Evolutionary conservation across 495 filamentous ascomycete genomes (phyloP).

Genomic region (Penicillium angulare): DNA sequence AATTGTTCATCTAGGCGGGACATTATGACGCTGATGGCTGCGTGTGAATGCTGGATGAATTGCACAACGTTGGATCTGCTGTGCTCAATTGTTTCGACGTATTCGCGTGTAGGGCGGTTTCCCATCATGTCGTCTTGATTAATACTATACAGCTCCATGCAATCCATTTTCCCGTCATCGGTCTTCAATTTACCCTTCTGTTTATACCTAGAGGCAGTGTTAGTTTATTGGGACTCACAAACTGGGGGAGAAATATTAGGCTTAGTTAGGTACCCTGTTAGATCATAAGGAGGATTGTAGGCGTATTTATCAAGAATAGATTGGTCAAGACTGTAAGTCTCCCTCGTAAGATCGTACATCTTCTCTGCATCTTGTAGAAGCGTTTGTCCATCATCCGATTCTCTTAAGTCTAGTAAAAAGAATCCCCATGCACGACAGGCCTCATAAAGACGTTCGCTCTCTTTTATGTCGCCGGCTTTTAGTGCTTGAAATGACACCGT

Average conservation of each 20-base stretch:
- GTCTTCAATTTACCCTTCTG: conserved; percentile 1
- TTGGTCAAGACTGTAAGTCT: conserved; percentile 8
- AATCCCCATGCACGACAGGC: conserved; percentile 25
- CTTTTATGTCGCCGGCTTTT: not conserved
- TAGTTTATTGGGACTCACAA: not conserved
- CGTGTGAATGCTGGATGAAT: not conserved
- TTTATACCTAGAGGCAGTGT: not conserved
- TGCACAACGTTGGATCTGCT: not conserved
- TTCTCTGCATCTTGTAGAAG: conserved; percentile 17
- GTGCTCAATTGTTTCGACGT: conserved; percentile 3
- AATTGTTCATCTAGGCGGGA: conserved; percentile 2
- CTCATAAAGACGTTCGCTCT: not conserved
- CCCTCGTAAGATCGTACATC: conserved; percentile 16
- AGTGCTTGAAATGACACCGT: not conserved
- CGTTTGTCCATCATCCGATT: conserved; percentile 7
- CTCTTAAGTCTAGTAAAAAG: conserved; percentile 21
- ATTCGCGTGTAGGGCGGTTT: not conserved
- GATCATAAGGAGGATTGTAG: conserved; percentile 9
- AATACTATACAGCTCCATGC: conserved; percentile 4
- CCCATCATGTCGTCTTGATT: conserved; percentile 7
- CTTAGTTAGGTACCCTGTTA: conserved; percentile 14
- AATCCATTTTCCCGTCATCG: conserved; percentile 8
- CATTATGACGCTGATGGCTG: not conserved
- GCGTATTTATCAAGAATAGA: conserved; percentile 11
- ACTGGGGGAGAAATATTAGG: too few species aligned